phyloP scores from a whole-genome alignment of 345 rosid genomes.

The Angophora floribunda region DNA sequence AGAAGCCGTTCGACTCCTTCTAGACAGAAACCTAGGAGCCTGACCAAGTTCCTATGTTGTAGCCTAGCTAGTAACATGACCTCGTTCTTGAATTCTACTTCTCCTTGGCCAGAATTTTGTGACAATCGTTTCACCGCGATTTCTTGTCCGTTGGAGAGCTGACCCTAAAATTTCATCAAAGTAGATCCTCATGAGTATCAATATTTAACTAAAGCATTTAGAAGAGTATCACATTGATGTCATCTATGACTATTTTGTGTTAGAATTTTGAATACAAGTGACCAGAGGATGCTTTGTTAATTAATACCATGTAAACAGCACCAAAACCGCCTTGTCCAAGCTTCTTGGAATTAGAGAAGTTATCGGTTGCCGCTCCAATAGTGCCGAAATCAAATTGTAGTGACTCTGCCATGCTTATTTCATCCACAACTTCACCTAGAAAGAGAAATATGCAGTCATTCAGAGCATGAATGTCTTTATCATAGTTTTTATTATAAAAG shows the following conservation, averaged over 20 bases:
- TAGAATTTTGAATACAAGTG: background rate
- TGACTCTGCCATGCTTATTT: background rate
- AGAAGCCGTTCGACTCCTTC: conserved; percentile 29
- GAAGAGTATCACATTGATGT: background rate
- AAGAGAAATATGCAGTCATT: background rate
- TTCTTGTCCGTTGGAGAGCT: conserved; percentile 3
- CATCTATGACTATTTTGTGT: background rate
- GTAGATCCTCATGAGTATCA: background rate
- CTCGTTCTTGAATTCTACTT: conserved; percentile 28
- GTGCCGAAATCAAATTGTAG: conserved; percentile 6
- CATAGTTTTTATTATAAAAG: background rate
- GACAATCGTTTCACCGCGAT: conserved; percentile 27
- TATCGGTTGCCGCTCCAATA: background rate
- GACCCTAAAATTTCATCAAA: background rate
- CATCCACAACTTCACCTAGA: background rate
- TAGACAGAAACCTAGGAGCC: conserved; percentile 32
- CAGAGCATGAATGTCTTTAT: background rate
- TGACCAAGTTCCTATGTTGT: conserved; percentile 32
- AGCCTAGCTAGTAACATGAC: conserved; percentile 25
- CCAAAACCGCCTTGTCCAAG: conserved; percentile 20
- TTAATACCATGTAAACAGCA: conserved; percentile 10
- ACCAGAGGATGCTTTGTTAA: background rate
- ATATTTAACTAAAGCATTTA: background rate
- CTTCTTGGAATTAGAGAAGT: conserved; percentile 12
- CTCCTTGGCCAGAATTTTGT: conserved; percentile 16